Conservation (phyloP, 2,329 filamentous ascomycete genomes). For the Xylaria polymorpha region DNA sequence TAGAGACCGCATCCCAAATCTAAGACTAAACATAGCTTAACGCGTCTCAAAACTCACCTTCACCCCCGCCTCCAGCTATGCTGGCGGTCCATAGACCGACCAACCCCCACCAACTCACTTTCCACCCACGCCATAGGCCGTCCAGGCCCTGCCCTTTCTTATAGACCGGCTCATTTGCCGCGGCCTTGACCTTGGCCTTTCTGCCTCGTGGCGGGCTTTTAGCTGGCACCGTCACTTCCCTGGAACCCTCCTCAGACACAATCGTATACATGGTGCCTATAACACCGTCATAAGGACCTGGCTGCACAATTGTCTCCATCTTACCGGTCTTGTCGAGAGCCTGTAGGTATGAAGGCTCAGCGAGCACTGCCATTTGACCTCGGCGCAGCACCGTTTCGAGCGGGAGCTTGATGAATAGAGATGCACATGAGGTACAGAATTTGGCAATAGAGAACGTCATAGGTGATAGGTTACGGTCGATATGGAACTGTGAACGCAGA, state of each 20-base stretch:
- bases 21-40: slow-evolving; percentile 3
- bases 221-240: slow-evolving; percentile 56
- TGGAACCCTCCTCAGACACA: slow-evolving; percentile 80
- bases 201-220: slow-evolving; percentile 45
- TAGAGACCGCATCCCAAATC: neutral
- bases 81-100: slow-evolving; percentile 79
- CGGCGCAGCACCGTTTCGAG: slow-evolving; percentile 91
- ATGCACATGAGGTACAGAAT: slow-evolving; percentile 81
- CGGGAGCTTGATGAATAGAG: slow-evolving; percentile 87
- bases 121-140: slow-evolving; percentile 79
- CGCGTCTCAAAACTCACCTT: slow-evolving; percentile 65
- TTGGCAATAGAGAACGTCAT: slow-evolving; percentile 83
- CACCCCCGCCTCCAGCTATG: slow-evolving; percentile 70
- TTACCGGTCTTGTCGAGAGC: slow-evolving; percentile 60
- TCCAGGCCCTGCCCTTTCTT: slow-evolving; percentile 74
- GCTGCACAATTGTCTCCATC: slow-evolving; percentile 80
- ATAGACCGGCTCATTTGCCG: slow-evolving; percentile 57
- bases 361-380: slow-evolving; percentile 82
- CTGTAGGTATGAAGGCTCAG: slow-evolving; percentile 62
- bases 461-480: slow-evolving; percentile 85
- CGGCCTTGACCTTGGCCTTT: slow-evolving; percentile 50
- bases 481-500: slow-evolving; percentile 83
- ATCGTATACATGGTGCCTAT: slow-evolving; percentile 93
- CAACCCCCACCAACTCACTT: slow-evolving; percentile 81
- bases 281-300: slow-evolving; percentile 85